phyloP scores from a whole-genome alignment of 1,139 yeast genomes.

The Lodderomyces oxycetoniae region DNA sequence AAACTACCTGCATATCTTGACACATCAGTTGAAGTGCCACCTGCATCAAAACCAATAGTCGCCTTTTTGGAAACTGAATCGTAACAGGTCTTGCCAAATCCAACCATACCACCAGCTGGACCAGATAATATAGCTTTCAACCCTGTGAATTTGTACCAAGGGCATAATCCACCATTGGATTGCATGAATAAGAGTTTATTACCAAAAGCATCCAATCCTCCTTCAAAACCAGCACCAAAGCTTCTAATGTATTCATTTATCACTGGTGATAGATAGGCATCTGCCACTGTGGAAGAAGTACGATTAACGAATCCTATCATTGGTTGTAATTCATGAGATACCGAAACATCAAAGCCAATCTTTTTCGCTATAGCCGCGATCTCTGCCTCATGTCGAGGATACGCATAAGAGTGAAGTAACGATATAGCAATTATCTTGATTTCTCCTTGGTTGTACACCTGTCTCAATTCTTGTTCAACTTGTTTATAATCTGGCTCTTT shows the following conservation, averaged over 20 bases:
- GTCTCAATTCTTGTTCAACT: slow-evolving; percentile 21
- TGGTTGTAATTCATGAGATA: slow-evolving; percentile 40
- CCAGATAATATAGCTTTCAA: slow-evolving; percentile 46
- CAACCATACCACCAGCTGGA: slow-evolving; percentile 52
- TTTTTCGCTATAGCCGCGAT: slow-evolving; percentile 34
- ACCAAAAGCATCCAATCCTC: slow-evolving; percentile 41
- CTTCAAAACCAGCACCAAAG: slow-evolving; percentile 42
- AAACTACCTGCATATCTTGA: slow-evolving; percentile 36
- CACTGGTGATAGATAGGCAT: slow-evolving; percentile 41
- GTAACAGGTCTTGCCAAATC: slow-evolving; percentile 42
- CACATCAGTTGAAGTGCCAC: slow-evolving; percentile 48
- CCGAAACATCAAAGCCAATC: slow-evolving; percentile 38
- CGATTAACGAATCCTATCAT: slow-evolving; percentile 44
- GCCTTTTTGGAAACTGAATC: slow-evolving; percentile 28
- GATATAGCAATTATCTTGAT: slow-evolving; percentile 36
- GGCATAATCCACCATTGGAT: slow-evolving; percentile 47
- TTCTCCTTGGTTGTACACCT: slow-evolving; percentile 23
- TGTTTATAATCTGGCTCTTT: slow-evolving; percentile 28
- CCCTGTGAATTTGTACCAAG: slow-evolving; percentile 47
- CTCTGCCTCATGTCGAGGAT: slow-evolving; percentile 34
- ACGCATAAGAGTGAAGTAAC: slow-evolving; percentile 38
- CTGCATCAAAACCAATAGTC: slow-evolving; percentile 46
- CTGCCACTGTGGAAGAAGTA: slow-evolving; percentile 43
- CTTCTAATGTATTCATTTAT: slow-evolving; percentile 31
- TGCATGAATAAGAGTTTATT: slow-evolving; percentile 44